Evolutionary conservation across 305 asterid genomes (phyloP).

Genomic region (Fraxinus ornus): DNA sequence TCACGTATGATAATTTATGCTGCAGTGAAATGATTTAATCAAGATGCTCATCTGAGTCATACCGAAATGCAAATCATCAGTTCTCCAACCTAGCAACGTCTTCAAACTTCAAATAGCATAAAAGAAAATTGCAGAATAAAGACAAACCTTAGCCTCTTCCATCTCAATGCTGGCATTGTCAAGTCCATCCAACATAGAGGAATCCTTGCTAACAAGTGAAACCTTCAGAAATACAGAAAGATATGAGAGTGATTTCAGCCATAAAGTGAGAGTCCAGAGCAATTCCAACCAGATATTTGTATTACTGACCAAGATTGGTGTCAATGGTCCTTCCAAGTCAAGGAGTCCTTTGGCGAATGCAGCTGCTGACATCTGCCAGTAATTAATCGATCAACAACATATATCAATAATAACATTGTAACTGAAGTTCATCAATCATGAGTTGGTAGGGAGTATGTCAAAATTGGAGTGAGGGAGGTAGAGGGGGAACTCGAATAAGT

Average conservation of each 20-base stretch:
- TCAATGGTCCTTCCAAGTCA: slow-evolving; percentile 93
- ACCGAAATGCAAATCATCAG: neutral
- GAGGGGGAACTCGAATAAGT: neutral
- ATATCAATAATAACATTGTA: neutral
- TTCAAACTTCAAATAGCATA: neutral
- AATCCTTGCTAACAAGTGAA: slow-evolving; percentile 97
- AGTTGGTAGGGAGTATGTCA: neutral
- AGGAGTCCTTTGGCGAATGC: slow-evolving; percentile 98
- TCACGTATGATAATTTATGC: neutral
- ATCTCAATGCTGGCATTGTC: slow-evolving; percentile 86
- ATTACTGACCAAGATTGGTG: slow-evolving; percentile 82
- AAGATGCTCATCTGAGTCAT: neutral
- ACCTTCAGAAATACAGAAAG: slow-evolving; percentile 46
- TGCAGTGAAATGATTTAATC: neutral
- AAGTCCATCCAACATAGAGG: slow-evolving; percentile 96
- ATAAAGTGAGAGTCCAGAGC: neutral
- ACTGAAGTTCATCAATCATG: slow-evolving; percentile 5
- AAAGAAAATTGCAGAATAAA: slow-evolving; percentile 19
- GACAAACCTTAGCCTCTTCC: slow-evolving; percentile 84
- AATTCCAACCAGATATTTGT: neutral
- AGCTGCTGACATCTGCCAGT: slow-evolving; percentile 90
- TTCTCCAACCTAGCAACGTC: neutral
- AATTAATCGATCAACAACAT: slow-evolving; percentile 5
- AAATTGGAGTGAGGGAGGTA: slow-evolving; percentile 10
- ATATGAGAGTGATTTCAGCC: slow-evolving; percentile 7